Percentiles rank a stretch among this genome's conserved stretches.
Conservation (phyloP, 768 basidiomycete species). For the Psilocybe tampanensis region DNA sequence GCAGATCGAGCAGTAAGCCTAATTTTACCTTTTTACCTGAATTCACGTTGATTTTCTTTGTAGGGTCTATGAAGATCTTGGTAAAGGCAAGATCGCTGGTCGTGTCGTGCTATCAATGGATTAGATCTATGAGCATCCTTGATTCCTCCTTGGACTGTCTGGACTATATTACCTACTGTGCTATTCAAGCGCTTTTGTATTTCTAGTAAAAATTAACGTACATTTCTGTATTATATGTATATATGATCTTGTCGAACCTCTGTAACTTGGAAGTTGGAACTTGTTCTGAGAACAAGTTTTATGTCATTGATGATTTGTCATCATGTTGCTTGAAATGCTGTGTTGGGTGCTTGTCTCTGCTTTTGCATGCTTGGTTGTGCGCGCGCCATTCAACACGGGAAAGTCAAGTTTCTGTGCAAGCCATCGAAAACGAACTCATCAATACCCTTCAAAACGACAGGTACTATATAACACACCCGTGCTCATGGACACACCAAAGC, state of each 20-base stretch:
- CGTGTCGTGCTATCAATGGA: constrained; percentile 44
- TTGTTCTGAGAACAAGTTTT: too few relatives aligned
- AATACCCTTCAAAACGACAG: neutral
- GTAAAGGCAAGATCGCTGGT: constrained; percentile 49
- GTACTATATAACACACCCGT: neutral
- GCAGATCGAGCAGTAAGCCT: constrained; percentile 51
- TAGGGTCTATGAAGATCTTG: constrained; percentile 44
- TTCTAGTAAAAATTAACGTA: too few relatives aligned
- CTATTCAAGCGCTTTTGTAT: too few relatives aligned
- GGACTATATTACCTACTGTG: too few relatives aligned
- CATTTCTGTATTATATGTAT: too few relatives aligned
- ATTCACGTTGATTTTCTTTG: constrained; percentile 1
- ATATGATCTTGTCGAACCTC: too few relatives aligned
- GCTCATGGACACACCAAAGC: constrained; percentile 66
- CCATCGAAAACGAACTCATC: constrained; percentile 11
- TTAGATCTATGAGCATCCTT: neutral
- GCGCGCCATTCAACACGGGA: constrained; percentile 13
- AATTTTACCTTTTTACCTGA: neutral
- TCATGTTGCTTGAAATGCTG: neutral
- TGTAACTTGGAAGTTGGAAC: too few relatives aligned
- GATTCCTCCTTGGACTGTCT: neutral
- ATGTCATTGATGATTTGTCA: too few relatives aligned
- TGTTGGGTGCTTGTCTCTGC: constrained; percentile 6
- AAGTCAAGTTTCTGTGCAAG: neutral
- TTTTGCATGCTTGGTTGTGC: constrained; percentile 14